These are phyloP conservation scores for Eurotiales sp. DNA, from an alignment of 2,329 filamentous ascomycete species.

Conservation along the genomic window DNA sequence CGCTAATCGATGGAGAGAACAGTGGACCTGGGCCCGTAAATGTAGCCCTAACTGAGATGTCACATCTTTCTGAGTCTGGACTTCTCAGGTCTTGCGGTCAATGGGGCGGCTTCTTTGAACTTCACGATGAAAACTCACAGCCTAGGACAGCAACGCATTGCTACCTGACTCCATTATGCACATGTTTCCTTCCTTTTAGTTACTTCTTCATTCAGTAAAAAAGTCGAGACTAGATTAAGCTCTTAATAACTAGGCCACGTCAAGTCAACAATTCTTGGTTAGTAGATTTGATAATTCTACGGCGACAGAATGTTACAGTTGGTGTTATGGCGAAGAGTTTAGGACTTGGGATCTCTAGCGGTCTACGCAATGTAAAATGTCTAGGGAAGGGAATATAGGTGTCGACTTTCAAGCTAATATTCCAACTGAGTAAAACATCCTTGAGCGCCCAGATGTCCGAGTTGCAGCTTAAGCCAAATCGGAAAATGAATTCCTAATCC, in stretches of 20 bases:
- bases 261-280: no score
- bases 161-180: background rate
- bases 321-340: no score
- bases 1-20: background rate
- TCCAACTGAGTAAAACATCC: no score
- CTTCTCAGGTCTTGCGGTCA: conserved; percentile 1
- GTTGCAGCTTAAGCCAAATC: background rate
- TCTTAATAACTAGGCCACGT: no score
- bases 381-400: no score
- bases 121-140: background rate
- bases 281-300: no score
- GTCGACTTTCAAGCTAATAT: no score
- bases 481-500: background rate
- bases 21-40: background rate
- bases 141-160: background rate
- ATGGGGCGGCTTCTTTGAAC: background rate
- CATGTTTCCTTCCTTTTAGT: background rate
- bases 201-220: background rate
- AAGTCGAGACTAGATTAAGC: background rate
- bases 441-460: no score
- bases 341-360: no score
- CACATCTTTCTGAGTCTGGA: background rate
- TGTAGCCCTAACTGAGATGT: background rate
- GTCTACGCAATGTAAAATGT: no score
- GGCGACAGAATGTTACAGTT: no score